Evolutionary conservation across 2,329 filamentous ascomycete genomes (phyloP).

Genomic region (Aspergillus unguis): DNA sequence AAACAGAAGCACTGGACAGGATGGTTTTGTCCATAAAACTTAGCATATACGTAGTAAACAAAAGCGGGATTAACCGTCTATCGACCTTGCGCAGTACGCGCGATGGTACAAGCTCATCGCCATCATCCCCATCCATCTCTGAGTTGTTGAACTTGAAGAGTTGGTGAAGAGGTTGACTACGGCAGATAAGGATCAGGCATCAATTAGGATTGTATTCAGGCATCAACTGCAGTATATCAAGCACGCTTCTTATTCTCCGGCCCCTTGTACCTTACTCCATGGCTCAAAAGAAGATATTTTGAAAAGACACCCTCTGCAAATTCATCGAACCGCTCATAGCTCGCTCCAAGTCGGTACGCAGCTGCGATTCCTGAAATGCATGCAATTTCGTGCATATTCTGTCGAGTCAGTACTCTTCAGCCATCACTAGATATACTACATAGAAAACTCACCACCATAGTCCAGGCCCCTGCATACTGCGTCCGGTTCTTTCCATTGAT

Average conservation of each 20-base stretch:
- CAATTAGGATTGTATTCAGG: too few species aligned
- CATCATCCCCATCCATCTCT: neutral
- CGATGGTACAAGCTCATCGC: slow-evolving; percentile 8
- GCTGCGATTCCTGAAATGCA: slow-evolving; percentile 69
- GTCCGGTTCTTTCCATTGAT: slow-evolving; percentile 65
- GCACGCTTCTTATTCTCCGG: neutral
- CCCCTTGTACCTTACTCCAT: slow-evolving; percentile 27
- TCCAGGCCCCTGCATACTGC: slow-evolving; percentile 65
- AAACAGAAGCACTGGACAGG: slow-evolving; percentile 55
- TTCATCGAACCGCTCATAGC: slow-evolving; percentile 48
- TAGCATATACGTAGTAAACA: slow-evolving; percentile 58
- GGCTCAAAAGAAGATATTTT: slow-evolving; percentile 32
- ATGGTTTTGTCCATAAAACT: slow-evolving; percentile 63
- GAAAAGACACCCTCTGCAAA: slow-evolving; percentile 33
- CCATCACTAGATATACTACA: neutral
- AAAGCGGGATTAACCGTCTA: slow-evolving; percentile 51
- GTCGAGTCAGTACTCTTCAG: neutral
- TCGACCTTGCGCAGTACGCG: slow-evolving; percentile 56
- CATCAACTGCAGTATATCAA: neutral
- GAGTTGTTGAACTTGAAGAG: too few species aligned
- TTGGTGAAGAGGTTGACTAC: too few species aligned
- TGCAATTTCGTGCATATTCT: slow-evolving; percentile 63
- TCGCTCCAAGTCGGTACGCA: slow-evolving; percentile 65
- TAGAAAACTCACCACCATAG: slow-evolving; percentile 56
- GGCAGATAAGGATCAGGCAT: too few species aligned